Evolutionary conservation across 768 basidiomycete genomes (phyloP).

Genomic region (Mycena albidolilacea): DNA sequence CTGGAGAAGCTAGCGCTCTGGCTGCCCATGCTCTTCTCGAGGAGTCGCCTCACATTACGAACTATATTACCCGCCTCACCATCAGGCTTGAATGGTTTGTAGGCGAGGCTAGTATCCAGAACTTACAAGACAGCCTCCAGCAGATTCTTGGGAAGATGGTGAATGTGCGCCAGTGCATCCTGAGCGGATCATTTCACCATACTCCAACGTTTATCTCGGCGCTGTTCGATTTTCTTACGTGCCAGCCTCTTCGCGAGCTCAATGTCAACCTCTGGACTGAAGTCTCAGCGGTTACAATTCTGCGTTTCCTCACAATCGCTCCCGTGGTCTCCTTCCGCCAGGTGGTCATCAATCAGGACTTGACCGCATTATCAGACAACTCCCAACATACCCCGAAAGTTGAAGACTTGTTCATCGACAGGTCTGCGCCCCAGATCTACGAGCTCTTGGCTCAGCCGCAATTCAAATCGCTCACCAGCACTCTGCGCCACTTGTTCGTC

Average conservation of each 20-base stretch:
- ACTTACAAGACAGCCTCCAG: background rate
- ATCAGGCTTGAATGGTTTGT: background rate
- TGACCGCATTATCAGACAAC: no score
- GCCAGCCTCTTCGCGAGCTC: background rate
- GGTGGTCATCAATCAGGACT: no score
- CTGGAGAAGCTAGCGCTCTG: no score
- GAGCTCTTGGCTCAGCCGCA: background rate
- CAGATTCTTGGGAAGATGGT: background rate
- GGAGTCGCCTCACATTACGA: slow-evolving; percentile 1
- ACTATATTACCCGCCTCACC: background rate
- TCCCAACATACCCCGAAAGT: background rate
- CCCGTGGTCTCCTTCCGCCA: background rate
- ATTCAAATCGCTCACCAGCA: no score
- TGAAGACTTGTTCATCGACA: background rate
- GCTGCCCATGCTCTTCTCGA: background rate
- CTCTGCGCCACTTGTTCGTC: no score
- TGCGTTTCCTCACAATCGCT: background rate
- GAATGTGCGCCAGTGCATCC: background rate
- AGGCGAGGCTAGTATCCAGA: background rate
- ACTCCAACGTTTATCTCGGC: background rate
- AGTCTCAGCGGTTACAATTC: background rate
- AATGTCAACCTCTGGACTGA: background rate
- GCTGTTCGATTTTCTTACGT: background rate
- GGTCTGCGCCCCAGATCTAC: no score
- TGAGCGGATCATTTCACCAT: background rate